Conservation (phyloP, 78 protist species). For the Tieghemostelium lacteum region DNA sequence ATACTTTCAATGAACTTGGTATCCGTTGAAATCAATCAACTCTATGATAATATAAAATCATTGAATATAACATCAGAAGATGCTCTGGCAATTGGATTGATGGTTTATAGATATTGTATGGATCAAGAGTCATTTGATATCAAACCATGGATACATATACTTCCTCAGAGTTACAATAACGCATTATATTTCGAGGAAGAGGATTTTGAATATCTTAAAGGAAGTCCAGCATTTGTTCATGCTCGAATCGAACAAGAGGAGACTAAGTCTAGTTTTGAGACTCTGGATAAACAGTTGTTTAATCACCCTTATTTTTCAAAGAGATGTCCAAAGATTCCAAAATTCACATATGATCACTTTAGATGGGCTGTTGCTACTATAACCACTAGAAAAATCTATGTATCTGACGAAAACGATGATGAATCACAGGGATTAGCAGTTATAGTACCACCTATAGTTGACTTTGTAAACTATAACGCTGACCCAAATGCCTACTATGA, state of each 20-base stretch:
- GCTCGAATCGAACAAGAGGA: neutral
- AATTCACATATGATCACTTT: conserved; percentile 17
- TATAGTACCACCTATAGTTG: conserved; percentile 29
- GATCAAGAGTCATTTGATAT: neutral
- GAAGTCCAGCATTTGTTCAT: conserved; percentile 55
- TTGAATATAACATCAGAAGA: conserved; percentile 10
- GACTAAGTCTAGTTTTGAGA: neutral
- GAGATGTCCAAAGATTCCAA: neutral
- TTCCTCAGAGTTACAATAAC: conserved; percentile 19
- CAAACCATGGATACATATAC: conserved; percentile 19
- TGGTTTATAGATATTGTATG: conserved; percentile 32
- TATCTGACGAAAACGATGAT: neutral
- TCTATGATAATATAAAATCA: conserved; percentile 5
- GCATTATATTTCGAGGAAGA: conserved; percentile 3
- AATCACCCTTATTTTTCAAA: neutral
- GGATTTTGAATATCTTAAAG: conserved; percentile 21
- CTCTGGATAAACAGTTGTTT: neutral
- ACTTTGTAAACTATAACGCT: conserved; percentile 13
- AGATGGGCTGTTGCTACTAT: conserved; percentile 47
- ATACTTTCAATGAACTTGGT: conserved; percentile 3
- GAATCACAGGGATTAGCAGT: neutral
- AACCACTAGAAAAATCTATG: conserved; percentile 28
- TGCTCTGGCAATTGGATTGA: conserved; percentile 7
- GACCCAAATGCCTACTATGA: conserved; percentile 32
- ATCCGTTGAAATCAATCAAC: neutral